Conservation (phyloP, 2,329 filamentous ascomycete genomes). For the Arthrinium phaeospermum region DNA sequence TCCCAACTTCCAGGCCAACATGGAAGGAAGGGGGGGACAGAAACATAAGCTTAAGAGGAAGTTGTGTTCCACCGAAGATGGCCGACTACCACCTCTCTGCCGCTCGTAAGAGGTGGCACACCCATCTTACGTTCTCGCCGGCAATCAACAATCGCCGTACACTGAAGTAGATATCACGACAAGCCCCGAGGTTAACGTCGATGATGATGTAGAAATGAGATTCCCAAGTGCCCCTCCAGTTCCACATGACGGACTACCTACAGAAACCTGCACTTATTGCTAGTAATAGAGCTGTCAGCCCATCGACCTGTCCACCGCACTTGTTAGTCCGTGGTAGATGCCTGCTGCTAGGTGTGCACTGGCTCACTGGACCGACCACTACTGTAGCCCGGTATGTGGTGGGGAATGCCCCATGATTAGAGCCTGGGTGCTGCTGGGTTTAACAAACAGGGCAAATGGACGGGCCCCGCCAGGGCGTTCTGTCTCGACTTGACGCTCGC, state of each 20-base stretch:
- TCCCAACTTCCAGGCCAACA: not conserved
- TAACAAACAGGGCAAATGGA: not conserved
- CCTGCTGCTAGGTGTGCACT: not conserved
- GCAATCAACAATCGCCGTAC: slow-evolving; percentile 8
- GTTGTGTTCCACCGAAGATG: not conserved
- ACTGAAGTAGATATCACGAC: slow-evolving; percentile 8
- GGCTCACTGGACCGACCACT: no score
- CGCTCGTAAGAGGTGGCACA: slow-evolving; percentile 8
- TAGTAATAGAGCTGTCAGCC: slow-evolving; percentile 16
- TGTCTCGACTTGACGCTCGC: slow-evolving; percentile 9
- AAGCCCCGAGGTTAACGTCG: not conserved
- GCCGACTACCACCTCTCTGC: not conserved
- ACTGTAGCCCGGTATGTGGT: slow-evolving; percentile 11
- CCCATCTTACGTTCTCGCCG: slow-evolving; percentile 12
- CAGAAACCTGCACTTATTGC: not conserved
- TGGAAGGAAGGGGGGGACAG: not conserved
- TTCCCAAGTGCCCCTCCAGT: slow-evolving; percentile 14
- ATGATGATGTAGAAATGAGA: slow-evolving; percentile 20
- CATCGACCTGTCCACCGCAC: not conserved
- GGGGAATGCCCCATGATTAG: slow-evolving; percentile 10
- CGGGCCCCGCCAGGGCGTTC: slow-evolving; percentile 17
- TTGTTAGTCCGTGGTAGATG: slow-evolving; percentile 1
- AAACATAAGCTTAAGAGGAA: slow-evolving; percentile 20
- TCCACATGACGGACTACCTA: slow-evolving; percentile 11
- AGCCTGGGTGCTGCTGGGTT: not conserved